phyloP scores from a whole-genome alignment of 78 protist genomes.

The Dictyostelium brefeldianum region DNA sequence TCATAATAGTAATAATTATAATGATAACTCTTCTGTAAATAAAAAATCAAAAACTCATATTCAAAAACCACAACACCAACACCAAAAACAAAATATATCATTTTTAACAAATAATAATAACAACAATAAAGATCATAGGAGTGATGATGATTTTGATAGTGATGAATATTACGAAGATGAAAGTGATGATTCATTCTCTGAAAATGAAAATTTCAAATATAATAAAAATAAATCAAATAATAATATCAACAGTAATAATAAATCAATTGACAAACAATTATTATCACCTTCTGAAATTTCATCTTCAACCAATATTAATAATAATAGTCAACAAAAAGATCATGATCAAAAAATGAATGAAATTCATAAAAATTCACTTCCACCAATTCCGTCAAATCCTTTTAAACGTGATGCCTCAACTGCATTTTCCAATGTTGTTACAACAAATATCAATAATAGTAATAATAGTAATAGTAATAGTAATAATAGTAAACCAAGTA shows the following conservation, averaged over 20 bases:
- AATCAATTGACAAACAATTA: not conserved
- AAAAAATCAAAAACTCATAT: not conserved
- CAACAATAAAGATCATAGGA: no score
- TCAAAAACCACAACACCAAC: not conserved
- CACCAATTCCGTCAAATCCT: conserved; percentile 27
- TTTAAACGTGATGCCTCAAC: not conserved
- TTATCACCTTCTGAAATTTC: no score
- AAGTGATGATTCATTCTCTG: not conserved
- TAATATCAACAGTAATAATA: not conserved
- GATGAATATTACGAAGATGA: not conserved
- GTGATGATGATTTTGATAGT: not conserved
- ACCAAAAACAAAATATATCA: not conserved
- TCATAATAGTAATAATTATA: not conserved
- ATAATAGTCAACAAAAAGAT: not conserved
- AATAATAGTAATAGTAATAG: not conserved
- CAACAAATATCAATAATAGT: not conserved
- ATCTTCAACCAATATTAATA: no score
- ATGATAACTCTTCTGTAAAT: not conserved
- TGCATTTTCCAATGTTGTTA: not conserved
- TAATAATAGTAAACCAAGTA: not conserved
- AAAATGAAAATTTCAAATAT: not conserved
- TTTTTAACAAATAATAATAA: conserved; percentile 2
- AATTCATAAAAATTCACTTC: not conserved
- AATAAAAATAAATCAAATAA: not conserved
- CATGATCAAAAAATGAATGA: not conserved